A percentile compares a stretch with the other conserved stretches of the same genome.
Conservation (phyloP, 441 rosid genomes). For the Arabidopsis hybrid region DNA sequence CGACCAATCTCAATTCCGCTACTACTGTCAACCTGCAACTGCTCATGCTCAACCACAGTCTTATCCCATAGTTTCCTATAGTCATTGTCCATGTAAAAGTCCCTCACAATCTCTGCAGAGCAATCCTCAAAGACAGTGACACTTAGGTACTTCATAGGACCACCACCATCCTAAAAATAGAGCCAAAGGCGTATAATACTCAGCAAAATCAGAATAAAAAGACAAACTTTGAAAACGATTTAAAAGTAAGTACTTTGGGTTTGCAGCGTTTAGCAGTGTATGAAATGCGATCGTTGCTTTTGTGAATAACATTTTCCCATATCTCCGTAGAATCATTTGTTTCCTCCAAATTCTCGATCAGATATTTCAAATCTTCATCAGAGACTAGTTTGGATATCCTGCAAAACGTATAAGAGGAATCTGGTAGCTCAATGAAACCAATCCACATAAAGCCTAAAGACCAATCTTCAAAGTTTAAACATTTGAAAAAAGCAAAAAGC, state of each 20-base stretch:
- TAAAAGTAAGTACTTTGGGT: constrained; percentile 53
- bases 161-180: constrained; percentile 73
- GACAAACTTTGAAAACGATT: not conserved
- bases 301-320: constrained; percentile 73
- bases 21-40: constrained; percentile 57
- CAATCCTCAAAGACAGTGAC: constrained; percentile 78
- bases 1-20: constrained; percentile 72
- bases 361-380: constrained; percentile 63
- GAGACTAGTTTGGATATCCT: constrained; percentile 57
- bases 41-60: constrained; percentile 70
- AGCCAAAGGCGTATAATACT: not conserved
- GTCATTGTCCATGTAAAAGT: constrained; percentile 89
- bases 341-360: constrained; percentile 60
- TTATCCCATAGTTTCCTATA: constrained; percentile 90
- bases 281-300: constrained; percentile 56
- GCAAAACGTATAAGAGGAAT: constrained; percentile 32
- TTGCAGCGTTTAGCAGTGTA: constrained; percentile 80
- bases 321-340: constrained; percentile 46
- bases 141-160: constrained; percentile 80
- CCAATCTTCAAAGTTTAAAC: not conserved
- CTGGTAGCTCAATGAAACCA: constrained; percentile 12
- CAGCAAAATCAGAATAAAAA: not conserved
- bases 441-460: not conserved
- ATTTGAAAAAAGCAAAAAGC: constrained; percentile 14
- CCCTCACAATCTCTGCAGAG: constrained; percentile 62